phyloP scores from a whole-genome alignment of 2,329 filamentous ascomycete species.

The Colletotrichum cuscutae region DNA sequence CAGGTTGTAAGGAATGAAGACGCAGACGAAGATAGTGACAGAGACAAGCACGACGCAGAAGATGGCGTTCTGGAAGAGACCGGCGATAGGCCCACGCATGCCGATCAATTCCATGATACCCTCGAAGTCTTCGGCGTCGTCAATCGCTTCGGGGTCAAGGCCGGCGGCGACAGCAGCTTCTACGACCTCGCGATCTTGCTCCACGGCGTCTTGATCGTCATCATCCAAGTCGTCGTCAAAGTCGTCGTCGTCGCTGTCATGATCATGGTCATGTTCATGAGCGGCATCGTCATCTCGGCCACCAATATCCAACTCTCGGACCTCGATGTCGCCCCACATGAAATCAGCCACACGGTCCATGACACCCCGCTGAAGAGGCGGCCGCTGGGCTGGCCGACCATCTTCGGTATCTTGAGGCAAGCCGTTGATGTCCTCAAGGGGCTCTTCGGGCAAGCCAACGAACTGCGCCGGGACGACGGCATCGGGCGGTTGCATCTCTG shows the following conservation, averaged over 20 bases:
- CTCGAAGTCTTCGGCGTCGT: slow-evolving; percentile 93
- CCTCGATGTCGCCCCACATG: slow-evolving; percentile 69
- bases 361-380: slow-evolving; percentile 46
- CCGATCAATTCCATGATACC: slow-evolving; percentile 96
- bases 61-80: slow-evolving; percentile 91
- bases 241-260: slow-evolving; percentile 50
- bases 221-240: slow-evolving; percentile 52
- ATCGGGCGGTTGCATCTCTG: not conserved
- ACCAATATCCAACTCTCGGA: slow-evolving; percentile 40
- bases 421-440: slow-evolving; percentile 1
- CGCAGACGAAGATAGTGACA: slow-evolving; percentile 83
- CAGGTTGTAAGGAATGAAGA: slow-evolving; percentile 92
- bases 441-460: not conserved
- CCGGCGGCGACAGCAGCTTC: slow-evolving; percentile 74
- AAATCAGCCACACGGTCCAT: slow-evolving; percentile 63
- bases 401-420: slow-evolving; percentile 20
- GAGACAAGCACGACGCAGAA: slow-evolving; percentile 94
- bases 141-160: slow-evolving; percentile 79
- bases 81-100: slow-evolving; percentile 91
- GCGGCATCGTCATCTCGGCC: slow-evolving; percentile 53
- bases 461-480: not conserved
- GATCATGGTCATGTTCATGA: slow-evolving; percentile 57
- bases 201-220: slow-evolving; percentile 45
- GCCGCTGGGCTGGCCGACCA: slow-evolving; percentile 24
- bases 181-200: slow-evolving; percentile 66